Evolutionary conservation across 768 basidiomycete genomes (phyloP), one percentile per base, ranked within the genome.

Genomic region (Suillus tomentosus): DNA sequence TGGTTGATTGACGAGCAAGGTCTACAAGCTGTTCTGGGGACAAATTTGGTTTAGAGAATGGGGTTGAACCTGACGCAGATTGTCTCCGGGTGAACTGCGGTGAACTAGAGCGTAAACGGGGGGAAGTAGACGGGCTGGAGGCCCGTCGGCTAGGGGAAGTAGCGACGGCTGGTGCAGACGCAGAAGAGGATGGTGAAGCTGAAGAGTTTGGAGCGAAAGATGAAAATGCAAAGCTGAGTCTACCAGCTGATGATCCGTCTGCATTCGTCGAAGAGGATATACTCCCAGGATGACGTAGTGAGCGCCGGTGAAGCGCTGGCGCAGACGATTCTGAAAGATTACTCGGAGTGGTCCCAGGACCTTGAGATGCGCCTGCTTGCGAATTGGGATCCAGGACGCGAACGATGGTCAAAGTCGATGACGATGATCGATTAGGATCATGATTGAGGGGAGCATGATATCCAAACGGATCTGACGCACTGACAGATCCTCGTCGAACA

Each of bases 1-100:
- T 75, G 13, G 83, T 84, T 1, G 89, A 83, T 48, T 85, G 82
- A 51, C 84, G 84, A 1, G 91, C 92, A 34, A 94, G 82, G 62
- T 90, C 88, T 40, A 91, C 78, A 59, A 93, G 82, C 74, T 93
- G 90, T 60, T 92, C 90, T 31, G 92, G 88, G 2, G 86, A 80
- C 2, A 92, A 79, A 43, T 82, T 82, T 36, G 85, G 83, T 68
- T 84, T 83, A 0, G 76, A 71, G 58, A 73, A 72, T 17, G 77
- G 65, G 17, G 79, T 69, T 45, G 78, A 74, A 54, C 77, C 68
- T 22, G 79, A 71, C 62, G 60, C 76, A 14, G 75, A 76, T 57
- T 69, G 63, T 14, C 74, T 69, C 64, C 74, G 73, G 72, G 43
- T 36, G 39, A 69, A 71, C 39, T 70, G 74, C 17, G 63, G 83